Conservation (phyloP, 192 early-diverging fungal species). For the Coemansia sp. region DNA sequence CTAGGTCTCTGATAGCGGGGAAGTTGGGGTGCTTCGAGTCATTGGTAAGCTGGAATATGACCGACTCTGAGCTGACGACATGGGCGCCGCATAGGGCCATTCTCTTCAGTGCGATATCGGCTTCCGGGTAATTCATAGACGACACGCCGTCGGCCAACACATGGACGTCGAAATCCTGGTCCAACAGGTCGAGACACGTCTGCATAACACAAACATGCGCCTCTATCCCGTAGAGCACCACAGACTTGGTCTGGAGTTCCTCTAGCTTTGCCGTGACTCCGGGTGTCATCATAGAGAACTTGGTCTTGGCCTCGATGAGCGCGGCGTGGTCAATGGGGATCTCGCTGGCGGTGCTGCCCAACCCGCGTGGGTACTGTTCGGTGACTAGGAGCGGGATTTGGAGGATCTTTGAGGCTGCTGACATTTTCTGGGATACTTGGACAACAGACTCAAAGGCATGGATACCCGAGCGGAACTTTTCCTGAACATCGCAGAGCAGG, state of each 20-base stretch:
- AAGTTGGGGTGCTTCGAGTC: slow-evolving; percentile 72
- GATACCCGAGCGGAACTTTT: slow-evolving; percentile 73
- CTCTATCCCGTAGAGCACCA: slow-evolving; percentile 92
- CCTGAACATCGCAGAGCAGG: slow-evolving; percentile 95
- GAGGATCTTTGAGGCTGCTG: slow-evolving; percentile 70
- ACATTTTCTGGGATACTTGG: slow-evolving; percentile 84
- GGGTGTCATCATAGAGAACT: slow-evolving; percentile 85
- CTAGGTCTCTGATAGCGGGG: slow-evolving; percentile 72
- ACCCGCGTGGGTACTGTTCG: slow-evolving; percentile 75
- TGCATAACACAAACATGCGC: slow-evolving; percentile 95
- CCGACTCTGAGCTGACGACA: slow-evolving; percentile 76
- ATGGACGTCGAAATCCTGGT: slow-evolving; percentile 75
- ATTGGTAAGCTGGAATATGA: slow-evolving; percentile 70
- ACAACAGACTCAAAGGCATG: slow-evolving; percentile 82
- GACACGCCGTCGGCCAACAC: slow-evolving; percentile 94
- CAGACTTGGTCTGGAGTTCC: slow-evolving; percentile 59
- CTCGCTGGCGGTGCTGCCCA: slow-evolving; percentile 78
- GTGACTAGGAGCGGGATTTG: slow-evolving; percentile 87
- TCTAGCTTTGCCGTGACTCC: slow-evolving; percentile 58
- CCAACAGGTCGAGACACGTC: slow-evolving; percentile 88
- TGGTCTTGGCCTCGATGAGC: slow-evolving; percentile 70
- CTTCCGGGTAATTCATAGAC: slow-evolving; percentile 81
- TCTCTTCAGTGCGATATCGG: slow-evolving; percentile 76
- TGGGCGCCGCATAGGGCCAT: slow-evolving; percentile 68
- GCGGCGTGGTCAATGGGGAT: slow-evolving; percentile 70